Evolutionary conservation across 768 basidiomycete species (phyloP).

Genomic region (Exidia glandulosa): DNA sequence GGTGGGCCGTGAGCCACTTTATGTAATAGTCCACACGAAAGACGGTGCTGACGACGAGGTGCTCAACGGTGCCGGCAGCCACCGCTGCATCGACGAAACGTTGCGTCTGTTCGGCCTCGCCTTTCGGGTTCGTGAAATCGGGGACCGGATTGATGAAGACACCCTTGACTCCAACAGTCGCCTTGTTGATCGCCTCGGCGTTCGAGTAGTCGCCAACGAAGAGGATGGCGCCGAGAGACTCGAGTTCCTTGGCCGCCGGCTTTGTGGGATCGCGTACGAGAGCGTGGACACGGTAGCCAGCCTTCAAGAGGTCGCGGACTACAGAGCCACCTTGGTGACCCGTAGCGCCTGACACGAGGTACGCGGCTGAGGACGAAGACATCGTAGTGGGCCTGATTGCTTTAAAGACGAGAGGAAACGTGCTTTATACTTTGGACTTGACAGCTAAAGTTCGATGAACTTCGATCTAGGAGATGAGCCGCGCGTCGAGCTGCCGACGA

Average conservation of each 20-base stretch:
- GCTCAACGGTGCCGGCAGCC: neutral
- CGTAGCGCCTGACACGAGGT: neutral
- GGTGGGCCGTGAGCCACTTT: neutral
- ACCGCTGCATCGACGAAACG: neutral
- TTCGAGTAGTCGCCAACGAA: neutral
- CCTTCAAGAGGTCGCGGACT: neutral
- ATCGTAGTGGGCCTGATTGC: too few relatives aligned
- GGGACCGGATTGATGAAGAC: neutral
- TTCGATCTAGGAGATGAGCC: too few relatives aligned
- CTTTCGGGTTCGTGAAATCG: neutral
- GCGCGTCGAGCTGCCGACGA: too few relatives aligned
- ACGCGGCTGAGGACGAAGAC: neutral
- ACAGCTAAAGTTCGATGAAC: too few relatives aligned
- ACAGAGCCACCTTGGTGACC: neutral
- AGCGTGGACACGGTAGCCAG: neutral
- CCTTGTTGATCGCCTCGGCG: neutral
- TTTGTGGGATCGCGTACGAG: neutral
- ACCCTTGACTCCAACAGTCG: neutral
- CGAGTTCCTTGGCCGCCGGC: neutral
- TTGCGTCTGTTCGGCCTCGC: neutral
- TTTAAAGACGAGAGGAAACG: too few relatives aligned
- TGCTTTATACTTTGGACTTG: too few relatives aligned
- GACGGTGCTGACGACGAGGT: neutral
- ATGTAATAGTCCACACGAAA: neutral
- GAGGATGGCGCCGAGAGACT: neutral